Conservation (phyloP, 129 eudicot species). For the Flaveria linearis region DNA sequence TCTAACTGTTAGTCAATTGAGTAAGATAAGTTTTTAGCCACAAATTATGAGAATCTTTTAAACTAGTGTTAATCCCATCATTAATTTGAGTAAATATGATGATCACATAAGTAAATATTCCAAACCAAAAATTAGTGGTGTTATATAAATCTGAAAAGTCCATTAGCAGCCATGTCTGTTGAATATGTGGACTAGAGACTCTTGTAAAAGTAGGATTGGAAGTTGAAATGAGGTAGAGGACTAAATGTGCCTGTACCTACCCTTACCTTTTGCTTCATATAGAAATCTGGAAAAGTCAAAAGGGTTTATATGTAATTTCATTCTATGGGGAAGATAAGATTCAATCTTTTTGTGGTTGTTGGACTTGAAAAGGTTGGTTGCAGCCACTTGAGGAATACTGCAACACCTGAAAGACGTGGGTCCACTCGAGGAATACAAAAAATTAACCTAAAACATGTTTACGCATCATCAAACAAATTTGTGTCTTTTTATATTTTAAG, state of each 20-base stretch:
- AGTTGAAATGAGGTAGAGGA: constrained; percentile 26
- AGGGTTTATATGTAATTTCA: background rate
- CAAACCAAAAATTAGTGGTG: background rate
- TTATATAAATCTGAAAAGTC: constrained; percentile 25
- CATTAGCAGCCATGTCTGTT: constrained; percentile 30
- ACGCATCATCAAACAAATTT: background rate
- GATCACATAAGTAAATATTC: background rate
- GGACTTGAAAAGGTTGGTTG: constrained; percentile 33
- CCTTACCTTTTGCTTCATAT: constrained; percentile 10
- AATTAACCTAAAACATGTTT: background rate
- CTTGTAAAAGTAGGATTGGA: constrained; percentile 11
- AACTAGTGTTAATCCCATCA: background rate
- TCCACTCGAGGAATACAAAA: background rate
- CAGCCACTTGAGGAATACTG: constrained; percentile 24
- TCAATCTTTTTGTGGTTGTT: constrained; percentile 35
- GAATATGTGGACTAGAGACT: constrained; percentile 11
- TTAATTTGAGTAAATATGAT: background rate
- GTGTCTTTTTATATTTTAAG: background rate
- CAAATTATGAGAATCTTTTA: background rate
- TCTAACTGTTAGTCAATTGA: background rate
- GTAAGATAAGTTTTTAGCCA: background rate
- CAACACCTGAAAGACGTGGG: constrained; percentile 22
- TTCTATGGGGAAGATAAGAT: background rate
- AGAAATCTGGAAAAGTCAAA: constrained; percentile 14
- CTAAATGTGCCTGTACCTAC: constrained; percentile 33